Conservation (phyloP, 2,329 filamentous ascomycete species). For the Ceratocystis lukuohia region DNA sequence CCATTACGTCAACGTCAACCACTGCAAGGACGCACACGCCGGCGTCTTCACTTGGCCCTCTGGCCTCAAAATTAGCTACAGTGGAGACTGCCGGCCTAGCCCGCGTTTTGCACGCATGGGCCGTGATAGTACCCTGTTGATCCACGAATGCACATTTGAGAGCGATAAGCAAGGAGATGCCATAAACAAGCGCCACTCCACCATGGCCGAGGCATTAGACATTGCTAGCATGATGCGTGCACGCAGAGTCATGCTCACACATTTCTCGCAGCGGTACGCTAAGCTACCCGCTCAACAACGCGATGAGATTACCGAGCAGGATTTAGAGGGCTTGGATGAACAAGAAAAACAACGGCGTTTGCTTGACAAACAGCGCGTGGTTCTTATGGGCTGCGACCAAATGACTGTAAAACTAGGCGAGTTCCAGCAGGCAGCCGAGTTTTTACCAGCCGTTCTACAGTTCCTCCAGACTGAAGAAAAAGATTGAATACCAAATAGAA, state of each 20-base stretch:
- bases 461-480: slow-evolving; percentile 35
- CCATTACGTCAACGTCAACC: slow-evolving; percentile 53
- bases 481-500: slow-evolving; percentile 1
- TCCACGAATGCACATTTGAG: slow-evolving; percentile 95
- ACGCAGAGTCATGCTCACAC: slow-evolving; percentile 68
- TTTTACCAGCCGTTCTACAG: slow-evolving; percentile 40
- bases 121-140: slow-evolving; percentile 61
- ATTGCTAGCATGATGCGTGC: slow-evolving; percentile 70
- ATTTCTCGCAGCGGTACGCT: slow-evolving; percentile 90
- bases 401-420: slow-evolving; percentile 62
- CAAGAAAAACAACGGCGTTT: slow-evolving; percentile 25
- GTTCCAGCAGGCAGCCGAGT: slow-evolving; percentile 52
- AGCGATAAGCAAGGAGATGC: slow-evolving; percentile 71
- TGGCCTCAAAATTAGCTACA: slow-evolving; percentile 80
- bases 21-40: slow-evolving; percentile 69
- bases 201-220: slow-evolving; percentile 69
- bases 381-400: slow-evolving; percentile 64
- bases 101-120: slow-evolving; percentile 56
- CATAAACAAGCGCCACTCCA: slow-evolving; percentile 76
- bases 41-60: slow-evolving; percentile 64
- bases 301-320: slow-evolving; percentile 34
- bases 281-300: slow-evolving; percentile 47
- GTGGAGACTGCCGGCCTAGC: slow-evolving; percentile 81
- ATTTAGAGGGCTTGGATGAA: slow-evolving; percentile 23
- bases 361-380: slow-evolving; percentile 39